Conservation (phyloP, 345 rosid species). For the Hevea brasiliensis region DNA sequence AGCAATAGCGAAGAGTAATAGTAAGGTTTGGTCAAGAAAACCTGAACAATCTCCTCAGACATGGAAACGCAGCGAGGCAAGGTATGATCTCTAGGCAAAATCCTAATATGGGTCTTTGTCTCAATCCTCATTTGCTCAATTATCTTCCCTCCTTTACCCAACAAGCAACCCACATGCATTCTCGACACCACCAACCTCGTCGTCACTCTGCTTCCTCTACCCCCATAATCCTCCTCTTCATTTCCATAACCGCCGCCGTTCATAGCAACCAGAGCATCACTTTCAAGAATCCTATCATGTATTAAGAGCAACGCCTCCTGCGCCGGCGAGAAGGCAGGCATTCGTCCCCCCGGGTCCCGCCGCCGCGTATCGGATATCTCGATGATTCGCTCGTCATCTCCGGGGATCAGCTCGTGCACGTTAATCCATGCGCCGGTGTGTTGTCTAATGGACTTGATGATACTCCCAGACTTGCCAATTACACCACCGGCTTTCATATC, state of each 20-base stretch:
- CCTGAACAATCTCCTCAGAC: slow-evolving; percentile 98
- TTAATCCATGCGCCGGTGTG: slow-evolving; percentile 98
- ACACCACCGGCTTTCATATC: slow-evolving; percentile 98
- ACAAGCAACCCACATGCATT: slow-evolving; percentile 91
- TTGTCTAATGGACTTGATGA: slow-evolving; percentile 85
- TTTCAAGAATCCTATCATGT: slow-evolving; percentile 86
- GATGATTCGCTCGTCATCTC: slow-evolving; percentile 90
- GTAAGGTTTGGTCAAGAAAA: slow-evolving; percentile 23
- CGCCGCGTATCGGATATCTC: slow-evolving; percentile 94
- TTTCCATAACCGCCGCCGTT: slow-evolving; percentile 43
- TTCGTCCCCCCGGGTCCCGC: slow-evolving; percentile 90
- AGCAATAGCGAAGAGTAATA: slow-evolving; percentile 9
- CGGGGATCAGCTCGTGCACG: slow-evolving; percentile 88
- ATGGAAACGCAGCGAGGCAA: slow-evolving; percentile 84
- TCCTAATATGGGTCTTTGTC: slow-evolving; percentile 98
- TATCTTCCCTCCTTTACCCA: slow-evolving; percentile 98
- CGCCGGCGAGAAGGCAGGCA: slow-evolving; percentile 91
- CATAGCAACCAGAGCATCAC: slow-evolving; percentile 47
- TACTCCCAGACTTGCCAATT: slow-evolving; percentile 91
- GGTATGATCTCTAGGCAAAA: slow-evolving; percentile 84
- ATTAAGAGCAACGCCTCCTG: slow-evolving; percentile 87
- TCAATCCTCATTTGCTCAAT: slow-evolving; percentile 99
- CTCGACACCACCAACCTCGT: slow-evolving; percentile 91
- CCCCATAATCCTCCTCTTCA: slow-evolving; percentile 64
- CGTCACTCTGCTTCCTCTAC: slow-evolving; percentile 55